Base-by-base conservation (phyloP, 805 yeast species). In the Grigorovia transvaalensis region DNA sequence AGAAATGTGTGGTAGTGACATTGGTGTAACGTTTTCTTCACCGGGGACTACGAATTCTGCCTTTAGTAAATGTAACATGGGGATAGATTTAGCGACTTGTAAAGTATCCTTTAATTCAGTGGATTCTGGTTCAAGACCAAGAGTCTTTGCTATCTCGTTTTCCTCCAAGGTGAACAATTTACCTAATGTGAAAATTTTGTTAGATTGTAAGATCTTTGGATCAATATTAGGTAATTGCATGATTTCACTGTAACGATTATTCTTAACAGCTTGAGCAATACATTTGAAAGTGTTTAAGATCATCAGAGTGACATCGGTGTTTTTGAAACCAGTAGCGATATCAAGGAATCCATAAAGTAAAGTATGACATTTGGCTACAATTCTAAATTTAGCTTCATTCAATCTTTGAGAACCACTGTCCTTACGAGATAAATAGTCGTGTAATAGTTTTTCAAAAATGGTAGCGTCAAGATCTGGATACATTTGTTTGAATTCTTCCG, bases 1-100 rank as follows among this genome's bases (percentile, higher is more conserved):
- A 33, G 80, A 81, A 53, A 95, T 71, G 67, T 88, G 90, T 9
- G 88, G 81, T 48, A 78, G 77, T 1, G 97, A 80, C 27, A 77
- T 75, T 29, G 96, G 84, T 0, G 89, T 80, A 30, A 86, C 81
- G 19, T 54, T 56, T 33, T 72, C 72, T 71, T 90, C 97, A 38
- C 98, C 98, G 3, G 96, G 91, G 45, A 91, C 96, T 56, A 77
- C 76, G 70, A 88, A 88, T 53, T 78, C 80, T 45, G 95, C 83
- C 49, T 78, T 79, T 30, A 89, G 57, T 15, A 89, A 71, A 60
- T 84, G 80, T 48, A 90, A 67, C 46, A 74, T 68, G 45, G 97
- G 96, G 38, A 89, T 78, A 35, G 75, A 71, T 2, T 77, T 64
- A 1, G 90, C 95, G 53, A 81, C 75, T 2, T 69, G 66, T 48